phyloP scores from a whole-genome alignment of 2,329 filamentous ascomycete genomes.

The Ciborinia camelliae region DNA sequence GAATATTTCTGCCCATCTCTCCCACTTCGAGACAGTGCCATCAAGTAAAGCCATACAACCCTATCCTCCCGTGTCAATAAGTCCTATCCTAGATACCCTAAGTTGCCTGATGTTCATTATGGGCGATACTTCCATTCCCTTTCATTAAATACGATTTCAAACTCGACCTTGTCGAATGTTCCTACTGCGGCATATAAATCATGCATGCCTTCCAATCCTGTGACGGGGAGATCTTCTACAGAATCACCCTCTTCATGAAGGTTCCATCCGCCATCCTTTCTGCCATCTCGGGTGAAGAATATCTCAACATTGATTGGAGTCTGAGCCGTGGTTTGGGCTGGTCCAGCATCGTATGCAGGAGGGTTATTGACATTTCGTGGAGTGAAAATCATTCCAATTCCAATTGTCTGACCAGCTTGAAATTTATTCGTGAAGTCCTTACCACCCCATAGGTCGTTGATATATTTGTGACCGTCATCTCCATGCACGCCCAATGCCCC shows the following conservation, averaged over 20 bases:
- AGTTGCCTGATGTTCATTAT: constrained; percentile 5
- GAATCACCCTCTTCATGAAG: constrained; percentile 71
- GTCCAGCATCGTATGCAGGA: constrained; percentile 35
- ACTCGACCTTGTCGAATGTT: constrained; percentile 63
- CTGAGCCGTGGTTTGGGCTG: constrained; percentile 24
- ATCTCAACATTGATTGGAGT: constrained; percentile 50
- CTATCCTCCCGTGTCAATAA: not conserved
- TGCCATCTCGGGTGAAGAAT: constrained; percentile 70
- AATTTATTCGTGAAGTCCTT: constrained; percentile 65
- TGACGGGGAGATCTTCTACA: constrained; percentile 57
- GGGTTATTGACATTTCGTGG: constrained; percentile 30
- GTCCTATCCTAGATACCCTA: not conserved
- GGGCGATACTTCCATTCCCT: constrained; percentile 54
- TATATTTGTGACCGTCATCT: constrained; percentile 73
- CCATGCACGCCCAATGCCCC: constrained; percentile 73
- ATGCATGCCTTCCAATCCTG: constrained; percentile 66
- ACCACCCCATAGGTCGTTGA: constrained; percentile 73
- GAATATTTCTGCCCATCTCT: not conserved
- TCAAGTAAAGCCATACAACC: not conserved
- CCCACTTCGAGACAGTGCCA: too few relatives aligned
- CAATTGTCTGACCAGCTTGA: constrained; percentile 61
- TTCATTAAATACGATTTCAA: constrained; percentile 63
- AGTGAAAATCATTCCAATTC: constrained; percentile 65
- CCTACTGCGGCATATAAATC: constrained; percentile 71
- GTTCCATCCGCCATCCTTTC: constrained; percentile 60